Base-by-base conservation (phyloP, 2,329 filamentous ascomycete genomes). In the Dichotomopilus funicola region DNA sequence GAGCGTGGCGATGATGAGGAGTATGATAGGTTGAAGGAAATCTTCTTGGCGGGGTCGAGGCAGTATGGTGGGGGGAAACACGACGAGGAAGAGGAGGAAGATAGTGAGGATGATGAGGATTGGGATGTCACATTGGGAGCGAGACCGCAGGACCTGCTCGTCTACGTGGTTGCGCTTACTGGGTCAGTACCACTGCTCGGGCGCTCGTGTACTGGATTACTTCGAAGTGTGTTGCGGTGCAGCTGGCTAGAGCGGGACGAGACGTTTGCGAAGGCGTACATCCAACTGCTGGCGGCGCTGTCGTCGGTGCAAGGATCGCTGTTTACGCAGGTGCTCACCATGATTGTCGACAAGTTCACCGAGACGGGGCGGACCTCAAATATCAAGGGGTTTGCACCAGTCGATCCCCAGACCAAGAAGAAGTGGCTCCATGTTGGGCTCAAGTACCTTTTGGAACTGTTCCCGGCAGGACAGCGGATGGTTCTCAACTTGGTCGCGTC, bases 281-380 rank as follows among this genome's bases (percentile, higher is more conserved):
- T 80, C 54, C 78, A 84, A 64, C 87, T 89, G 62, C 72, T 89
- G 31, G 81, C 82, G 13, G 83, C 85, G 40, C 74, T 99, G 46
- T 83, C 91, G 51, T 95, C 89, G 58, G 87, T 91, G 0, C 89
- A 96, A 65, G 86, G 88, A 45, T 85, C 82, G 11, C 95, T 89
- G 70, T 80, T 95, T 37, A 79, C 78, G 27, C 77, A 82, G 19
- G 85, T 95, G 41, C 78, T 96, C 56, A 79, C 83, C 55, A 92
- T 90, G 82, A 79, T 97, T 57, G 85, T 95, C 54, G 81, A 84
- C 58, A 86, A 90, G 68, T 89, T 99, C 66, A 78, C 81, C 56
- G 80, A 75, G 50, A 74, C 72, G 38, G 71, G 72, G 50, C 64
- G 73, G 13, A 73, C 75, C 1, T 67, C 75, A 73, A 68, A 63